Conservation (phyloP, 331 rosid genomes). For the Dryas integrifolia region DNA sequence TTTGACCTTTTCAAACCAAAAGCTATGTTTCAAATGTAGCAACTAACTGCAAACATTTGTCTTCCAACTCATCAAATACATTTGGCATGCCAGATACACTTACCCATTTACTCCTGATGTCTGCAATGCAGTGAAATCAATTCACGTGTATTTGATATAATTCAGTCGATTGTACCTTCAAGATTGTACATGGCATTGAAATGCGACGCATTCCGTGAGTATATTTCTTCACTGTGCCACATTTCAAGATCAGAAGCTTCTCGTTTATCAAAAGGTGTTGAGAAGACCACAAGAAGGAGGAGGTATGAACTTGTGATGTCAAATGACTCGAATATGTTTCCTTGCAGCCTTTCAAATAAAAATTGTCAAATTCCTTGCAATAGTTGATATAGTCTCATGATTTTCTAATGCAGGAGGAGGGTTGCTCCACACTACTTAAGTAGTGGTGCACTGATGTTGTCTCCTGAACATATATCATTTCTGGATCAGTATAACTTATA, state of each 20-base stretch:
- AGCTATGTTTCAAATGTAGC: background rate
- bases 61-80: background rate
- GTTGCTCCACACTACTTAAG: slow-evolving; percentile 62
- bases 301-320: slow-evolving; percentile 45
- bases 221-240: slow-evolving; percentile 67
- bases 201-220: slow-evolving; percentile 59
- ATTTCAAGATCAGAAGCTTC: slow-evolving; percentile 71
- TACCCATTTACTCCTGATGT: slow-evolving; percentile 2
- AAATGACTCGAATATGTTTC: background rate
- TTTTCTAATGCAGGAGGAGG: slow-evolving; percentile 54
- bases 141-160: slow-evolving; percentile 25
- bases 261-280: slow-evolving; percentile 49
- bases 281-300: slow-evolving; percentile 43
- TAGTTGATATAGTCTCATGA: slow-evolving; percentile 25
- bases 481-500: slow-evolving; percentile 33
- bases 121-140: slow-evolving; percentile 44
- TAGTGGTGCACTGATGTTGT: slow-evolving; percentile 34
- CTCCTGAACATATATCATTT: slow-evolving; percentile 43
- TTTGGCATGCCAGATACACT: slow-evolving; percentile 6
- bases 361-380: background rate
- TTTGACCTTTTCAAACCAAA: background rate
- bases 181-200: slow-evolving; percentile 48
- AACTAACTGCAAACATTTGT: background rate
- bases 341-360: slow-evolving; percentile 16
- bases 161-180: slow-evolving; percentile 52